phyloP scores from a whole-genome alignment of 2,329 filamentous ascomycete genomes.

The Fusarium sp. region DNA sequence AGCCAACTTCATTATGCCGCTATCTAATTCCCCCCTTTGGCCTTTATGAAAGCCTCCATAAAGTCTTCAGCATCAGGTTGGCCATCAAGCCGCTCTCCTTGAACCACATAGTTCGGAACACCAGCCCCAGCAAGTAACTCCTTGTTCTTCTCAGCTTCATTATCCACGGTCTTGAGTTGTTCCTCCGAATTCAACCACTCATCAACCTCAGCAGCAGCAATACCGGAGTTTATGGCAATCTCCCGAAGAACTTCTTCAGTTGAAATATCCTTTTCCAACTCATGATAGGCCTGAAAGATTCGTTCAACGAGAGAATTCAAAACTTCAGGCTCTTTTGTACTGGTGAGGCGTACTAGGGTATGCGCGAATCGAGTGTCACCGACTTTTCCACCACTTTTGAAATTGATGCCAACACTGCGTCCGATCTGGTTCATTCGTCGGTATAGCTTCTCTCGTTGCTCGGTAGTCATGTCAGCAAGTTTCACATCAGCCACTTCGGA shows the following conservation, averaged over 20 bases:
- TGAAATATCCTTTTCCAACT: constrained; percentile 48
- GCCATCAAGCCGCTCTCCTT: constrained; percentile 24
- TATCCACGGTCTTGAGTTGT: constrained; percentile 17
- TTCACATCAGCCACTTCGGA: constrained; percentile 36
- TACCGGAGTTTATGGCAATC: constrained; percentile 35
- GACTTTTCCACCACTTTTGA: constrained; percentile 48
- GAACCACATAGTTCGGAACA: constrained; percentile 34
- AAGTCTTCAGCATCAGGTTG: constrained; percentile 27
- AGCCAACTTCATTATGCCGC: background rate
- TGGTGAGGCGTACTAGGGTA: constrained; percentile 45
- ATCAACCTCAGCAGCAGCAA: constrained; percentile 30
- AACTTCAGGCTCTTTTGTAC: constrained; percentile 13
- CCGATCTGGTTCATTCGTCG: constrained; percentile 46
- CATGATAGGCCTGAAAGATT: constrained; percentile 47
- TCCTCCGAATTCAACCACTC: constrained; percentile 17
- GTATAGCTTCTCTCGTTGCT: constrained; percentile 44
- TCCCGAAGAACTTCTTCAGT: constrained; percentile 34
- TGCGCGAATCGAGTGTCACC: constrained; percentile 52
- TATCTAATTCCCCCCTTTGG: background rate
- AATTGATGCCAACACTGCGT: constrained; percentile 48
- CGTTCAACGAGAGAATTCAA: constrained; percentile 41
- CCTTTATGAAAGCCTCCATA: constrained; percentile 34
- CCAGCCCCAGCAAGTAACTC: constrained; percentile 10
- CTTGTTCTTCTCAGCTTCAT: constrained; percentile 16
- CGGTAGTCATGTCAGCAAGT: constrained; percentile 38